Evolutionary conservation across 306 rosid species (phyloP).

Genomic region (Calophaca sinica): DNA sequence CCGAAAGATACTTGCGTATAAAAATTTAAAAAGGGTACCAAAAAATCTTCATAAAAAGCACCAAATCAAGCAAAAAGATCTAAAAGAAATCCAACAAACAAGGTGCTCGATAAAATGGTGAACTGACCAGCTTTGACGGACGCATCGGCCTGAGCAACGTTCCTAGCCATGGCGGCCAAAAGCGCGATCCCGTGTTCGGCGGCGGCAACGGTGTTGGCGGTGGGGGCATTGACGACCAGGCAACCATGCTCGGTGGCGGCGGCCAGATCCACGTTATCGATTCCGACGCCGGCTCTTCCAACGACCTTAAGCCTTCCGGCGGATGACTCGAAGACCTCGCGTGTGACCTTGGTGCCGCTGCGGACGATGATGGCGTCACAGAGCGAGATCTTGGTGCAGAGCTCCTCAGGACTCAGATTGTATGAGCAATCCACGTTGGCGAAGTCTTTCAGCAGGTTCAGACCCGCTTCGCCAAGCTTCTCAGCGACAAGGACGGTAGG

Average conservation of each 20-base stretch:
- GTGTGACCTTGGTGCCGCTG: constrained; percentile 90
- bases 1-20: too few species aligned
- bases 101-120: constrained; percentile 43
- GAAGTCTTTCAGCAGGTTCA: constrained; percentile 72
- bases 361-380: constrained; percentile 96
- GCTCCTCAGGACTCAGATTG: constrained; percentile 86
- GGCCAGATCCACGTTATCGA: constrained; percentile 98
- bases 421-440: constrained; percentile 93
- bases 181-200: constrained; percentile 98
- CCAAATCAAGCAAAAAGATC: constrained; percentile 13
- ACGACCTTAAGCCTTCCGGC: constrained; percentile 94
- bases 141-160: constrained; percentile 95
- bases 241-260: constrained; percentile 99
- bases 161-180: constrained; percentile 93
- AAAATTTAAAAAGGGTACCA: not conserved
- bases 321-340: constrained; percentile 94
- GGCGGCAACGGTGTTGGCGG: constrained; percentile 96
- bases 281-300: constrained; percentile 97
- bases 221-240: constrained; percentile 94
- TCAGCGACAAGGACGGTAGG: constrained; percentile 94
- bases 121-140: constrained; percentile 87
- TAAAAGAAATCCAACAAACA: not conserved
- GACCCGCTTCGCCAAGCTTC: constrained; percentile 92
- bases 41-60: constrained; percentile 6
- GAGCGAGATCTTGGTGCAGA: constrained; percentile 96